phyloP scores from a whole-genome alignment of 305 asterid genomes.

The Fraxinus sp. region DNA sequence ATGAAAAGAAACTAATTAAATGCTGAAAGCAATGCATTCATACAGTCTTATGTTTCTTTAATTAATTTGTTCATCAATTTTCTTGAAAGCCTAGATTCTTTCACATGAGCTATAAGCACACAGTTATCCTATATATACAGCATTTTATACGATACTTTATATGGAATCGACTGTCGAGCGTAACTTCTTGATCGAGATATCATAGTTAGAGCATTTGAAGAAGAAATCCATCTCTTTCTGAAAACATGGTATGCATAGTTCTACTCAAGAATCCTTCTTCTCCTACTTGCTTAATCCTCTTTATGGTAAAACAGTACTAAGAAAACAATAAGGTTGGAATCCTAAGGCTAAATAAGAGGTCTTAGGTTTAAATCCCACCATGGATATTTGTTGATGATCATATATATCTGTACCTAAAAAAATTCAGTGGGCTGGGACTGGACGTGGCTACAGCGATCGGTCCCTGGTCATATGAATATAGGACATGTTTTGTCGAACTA shows the following conservation, averaged over 20 bases:
- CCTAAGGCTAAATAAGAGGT: background rate
- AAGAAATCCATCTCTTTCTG: slow-evolving; percentile 18
- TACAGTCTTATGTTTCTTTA: slow-evolving; percentile 19
- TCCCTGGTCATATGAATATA: too few species aligned
- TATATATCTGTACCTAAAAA: background rate
- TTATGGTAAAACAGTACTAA: background rate
- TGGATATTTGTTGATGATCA: background rate
- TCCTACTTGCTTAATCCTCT: background rate
- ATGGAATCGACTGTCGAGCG: background rate
- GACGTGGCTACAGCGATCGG: too few species aligned
- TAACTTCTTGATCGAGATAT: background rate
- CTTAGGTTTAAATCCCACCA: background rate
- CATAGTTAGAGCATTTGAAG: slow-evolving; percentile 21
- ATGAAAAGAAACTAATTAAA: background rate
- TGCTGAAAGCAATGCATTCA: slow-evolving; percentile 15
- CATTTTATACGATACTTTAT: background rate
- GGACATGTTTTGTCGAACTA: background rate
- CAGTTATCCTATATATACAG: background rate
- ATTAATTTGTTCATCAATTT: slow-evolving; percentile 2
- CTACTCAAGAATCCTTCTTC: background rate
- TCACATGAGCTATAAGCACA: background rate
- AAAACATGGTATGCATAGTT: slow-evolving; percentile 29
- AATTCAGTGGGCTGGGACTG: too few species aligned
- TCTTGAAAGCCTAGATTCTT: background rate
- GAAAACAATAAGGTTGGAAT: background rate